These are phyloP conservation scores for Dictyostelium firmibasis DNA, from an alignment of 78 protist genomes.

Conservation along the genomic window DNA sequence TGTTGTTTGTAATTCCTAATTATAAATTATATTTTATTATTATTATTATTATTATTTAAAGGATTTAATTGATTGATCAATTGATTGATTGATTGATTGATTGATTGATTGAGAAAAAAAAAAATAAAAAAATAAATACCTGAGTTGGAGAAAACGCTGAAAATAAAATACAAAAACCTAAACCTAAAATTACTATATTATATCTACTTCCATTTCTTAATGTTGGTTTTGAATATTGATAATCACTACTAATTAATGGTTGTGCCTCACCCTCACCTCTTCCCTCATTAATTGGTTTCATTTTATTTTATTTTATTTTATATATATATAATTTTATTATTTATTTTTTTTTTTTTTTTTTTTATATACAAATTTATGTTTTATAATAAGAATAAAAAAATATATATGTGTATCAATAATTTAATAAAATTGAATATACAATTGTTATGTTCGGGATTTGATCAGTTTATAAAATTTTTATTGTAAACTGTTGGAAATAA, in stretches of 20 bases:
- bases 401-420: too few species aligned
- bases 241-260: background rate
- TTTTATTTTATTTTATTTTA: background rate
- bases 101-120: too few species aligned
- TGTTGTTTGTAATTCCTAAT: slow-evolving; percentile 64
- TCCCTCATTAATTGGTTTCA: background rate
- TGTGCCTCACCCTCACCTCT: background rate
- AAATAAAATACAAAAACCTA: slow-evolving; percentile 51
- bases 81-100: background rate
- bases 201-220: slow-evolving; percentile 32
- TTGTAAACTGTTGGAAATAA: background rate
- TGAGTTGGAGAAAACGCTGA: slow-evolving; percentile 69
- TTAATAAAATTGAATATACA: too few species aligned
- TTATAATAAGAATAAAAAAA: too few species aligned
- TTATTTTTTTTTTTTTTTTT: background rate
- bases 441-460: too few species aligned
- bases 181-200: slow-evolving; percentile 39
- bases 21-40: too few species aligned
- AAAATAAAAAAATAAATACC: background rate
- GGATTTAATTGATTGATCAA: background rate
- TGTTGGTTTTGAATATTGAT: background rate
- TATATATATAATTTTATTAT: background rate
- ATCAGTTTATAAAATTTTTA: background rate
- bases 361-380: background rate
- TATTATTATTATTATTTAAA: too few species aligned